phyloP scores from a whole-genome alignment of 2,329 filamentous ascomycete species.

The Tolypocladium cylindrosporum region DNA sequence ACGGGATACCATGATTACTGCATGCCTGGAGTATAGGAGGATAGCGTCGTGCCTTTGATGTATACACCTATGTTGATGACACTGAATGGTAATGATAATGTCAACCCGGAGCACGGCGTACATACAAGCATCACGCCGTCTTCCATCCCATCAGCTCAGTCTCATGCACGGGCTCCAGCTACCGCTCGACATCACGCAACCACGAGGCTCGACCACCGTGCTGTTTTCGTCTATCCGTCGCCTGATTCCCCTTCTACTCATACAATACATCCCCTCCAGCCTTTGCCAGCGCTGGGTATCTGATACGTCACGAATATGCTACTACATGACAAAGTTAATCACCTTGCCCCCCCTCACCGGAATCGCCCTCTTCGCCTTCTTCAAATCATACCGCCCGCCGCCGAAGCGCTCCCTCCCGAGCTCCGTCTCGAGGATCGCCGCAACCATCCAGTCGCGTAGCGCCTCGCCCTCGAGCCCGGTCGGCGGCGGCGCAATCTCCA shows the following conservation, averaged over 20 bases:
- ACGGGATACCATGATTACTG: not conserved
- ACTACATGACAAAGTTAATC: conserved; percentile 61
- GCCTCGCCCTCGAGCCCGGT: conserved; percentile 28
- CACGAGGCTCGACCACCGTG: not conserved
- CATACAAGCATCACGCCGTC: too few species aligned
- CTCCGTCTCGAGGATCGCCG: conserved; percentile 48
- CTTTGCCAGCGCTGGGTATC: not conserved
- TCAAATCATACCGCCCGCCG: conserved; percentile 32
- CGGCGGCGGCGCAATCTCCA: conserved; percentile 49
- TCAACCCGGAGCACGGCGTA: not conserved
- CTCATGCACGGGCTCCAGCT: not conserved
- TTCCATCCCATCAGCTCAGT: not conserved
- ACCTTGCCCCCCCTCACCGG: conserved; percentile 57
- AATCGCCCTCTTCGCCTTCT: conserved; percentile 52
- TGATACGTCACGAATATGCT: not conserved
- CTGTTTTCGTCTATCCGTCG: not conserved
- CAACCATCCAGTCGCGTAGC: conserved; percentile 51
- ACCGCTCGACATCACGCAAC: not conserved
- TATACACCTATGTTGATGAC: not conserved
- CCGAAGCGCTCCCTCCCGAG: conserved; percentile 49
- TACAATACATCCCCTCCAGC: not conserved
- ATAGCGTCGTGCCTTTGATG: not conserved
- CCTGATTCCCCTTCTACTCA: not conserved
- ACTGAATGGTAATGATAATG: not conserved
- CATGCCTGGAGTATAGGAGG: not conserved